Evolutionary conservation across 176 grass and related monocot genomes (phyloP).

Genomic region (Canna indica): DNA sequence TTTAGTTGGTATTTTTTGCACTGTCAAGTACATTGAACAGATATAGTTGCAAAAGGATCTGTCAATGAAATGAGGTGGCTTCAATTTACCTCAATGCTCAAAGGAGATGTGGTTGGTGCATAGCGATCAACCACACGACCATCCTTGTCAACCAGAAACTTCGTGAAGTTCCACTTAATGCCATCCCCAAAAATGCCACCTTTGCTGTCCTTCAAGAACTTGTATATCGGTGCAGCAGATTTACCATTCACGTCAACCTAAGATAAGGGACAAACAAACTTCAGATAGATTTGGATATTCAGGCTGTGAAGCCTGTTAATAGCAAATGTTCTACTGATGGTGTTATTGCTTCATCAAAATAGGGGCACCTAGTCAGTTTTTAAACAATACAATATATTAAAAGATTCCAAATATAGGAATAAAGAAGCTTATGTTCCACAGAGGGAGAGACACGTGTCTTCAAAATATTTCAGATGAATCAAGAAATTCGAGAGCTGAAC

Average conservation of each 20-base stretch:
- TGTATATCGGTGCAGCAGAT: constrained; percentile 65
- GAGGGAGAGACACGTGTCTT: neutral
- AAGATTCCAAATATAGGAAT: neutral
- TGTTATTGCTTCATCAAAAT: too few species aligned
- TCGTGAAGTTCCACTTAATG: constrained; percentile 95
- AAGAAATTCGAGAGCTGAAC: neutral
- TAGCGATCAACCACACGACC: constrained; percentile 62
- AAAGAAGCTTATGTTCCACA: neutral
- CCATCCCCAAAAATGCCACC: constrained; percentile 55
- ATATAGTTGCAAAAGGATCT: neutral
- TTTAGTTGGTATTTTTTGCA: neutral
- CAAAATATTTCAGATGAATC: too few species aligned
- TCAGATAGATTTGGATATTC: neutral
- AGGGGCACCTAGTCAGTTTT: neutral
- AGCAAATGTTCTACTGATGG: neutral
- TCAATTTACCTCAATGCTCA: constrained; percentile 68
- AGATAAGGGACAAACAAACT: neutral
- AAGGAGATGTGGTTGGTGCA: constrained; percentile 56
- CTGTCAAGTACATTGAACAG: neutral
- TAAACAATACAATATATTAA: neutral
- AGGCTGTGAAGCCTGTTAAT: neutral
- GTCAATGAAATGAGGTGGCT: neutral
- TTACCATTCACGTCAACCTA: constrained; percentile 89
- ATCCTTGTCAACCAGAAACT: constrained; percentile 87
- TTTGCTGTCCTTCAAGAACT: constrained; percentile 88